A percentile compares a stretch with the other conserved stretches of the same genome.
These are phyloP conservation scores for Geotrichum carabidarum DNA, from an alignment of 1,139 yeast species.

Conservation along the genomic window DNA sequence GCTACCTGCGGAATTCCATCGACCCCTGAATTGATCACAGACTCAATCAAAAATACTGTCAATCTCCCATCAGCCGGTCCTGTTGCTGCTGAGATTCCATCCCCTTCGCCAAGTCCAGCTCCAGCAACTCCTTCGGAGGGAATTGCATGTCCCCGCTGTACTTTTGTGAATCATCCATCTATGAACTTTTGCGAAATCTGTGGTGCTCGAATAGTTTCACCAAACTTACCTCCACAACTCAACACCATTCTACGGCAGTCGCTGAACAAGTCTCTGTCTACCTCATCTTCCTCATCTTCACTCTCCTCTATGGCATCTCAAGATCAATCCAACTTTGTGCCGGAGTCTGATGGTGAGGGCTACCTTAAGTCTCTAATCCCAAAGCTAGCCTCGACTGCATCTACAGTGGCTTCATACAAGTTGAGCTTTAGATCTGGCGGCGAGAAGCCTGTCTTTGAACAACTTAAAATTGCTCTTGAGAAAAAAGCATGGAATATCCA, in stretches of 20 bases:
- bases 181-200: conserved; percentile 81
- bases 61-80: conserved; percentile 3
- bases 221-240: conserved; percentile 31
- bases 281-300: neutral
- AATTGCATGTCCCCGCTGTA: conserved; percentile 69
- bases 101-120: conserved; percentile 1
- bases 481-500: conserved; percentile 25
- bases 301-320: neutral
- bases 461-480: conserved; percentile 27
- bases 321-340: conserved; percentile 1
- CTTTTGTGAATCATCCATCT: conserved; percentile 79
- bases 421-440: conserved; percentile 39
- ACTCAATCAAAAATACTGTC: conserved; percentile 24
- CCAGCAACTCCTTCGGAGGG: conserved; percentile 29
- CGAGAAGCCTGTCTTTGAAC: conserved; percentile 32
- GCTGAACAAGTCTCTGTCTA: conserved; percentile 15
- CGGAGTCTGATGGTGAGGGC: conserved; percentile 25
- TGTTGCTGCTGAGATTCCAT: neutral
- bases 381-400: conserved; percentile 19
- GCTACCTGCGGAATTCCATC: conserved; percentile 70
- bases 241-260: conserved; percentile 16
- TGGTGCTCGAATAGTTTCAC: conserved; percentile 53
- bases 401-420: conserved; percentile 20
- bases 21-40: conserved; percentile 36
- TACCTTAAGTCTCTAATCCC: conserved; percentile 29